Evolutionary conservation across 169 alveolate species (phyloP), one percentile per base, ranked within the genome.

Genomic region (Cryptosporidium canis): DNA sequence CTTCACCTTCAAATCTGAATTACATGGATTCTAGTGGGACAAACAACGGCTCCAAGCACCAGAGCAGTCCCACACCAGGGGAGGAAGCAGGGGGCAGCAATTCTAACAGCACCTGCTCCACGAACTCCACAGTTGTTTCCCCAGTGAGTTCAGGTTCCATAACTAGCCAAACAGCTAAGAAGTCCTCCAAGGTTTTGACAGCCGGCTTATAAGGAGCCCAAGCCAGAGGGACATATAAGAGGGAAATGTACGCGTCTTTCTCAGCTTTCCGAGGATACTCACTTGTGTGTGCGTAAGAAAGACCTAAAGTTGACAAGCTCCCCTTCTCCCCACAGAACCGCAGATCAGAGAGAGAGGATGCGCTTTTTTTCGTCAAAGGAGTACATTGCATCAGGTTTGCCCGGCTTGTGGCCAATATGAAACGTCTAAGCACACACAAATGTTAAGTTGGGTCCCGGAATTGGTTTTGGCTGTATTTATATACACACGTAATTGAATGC

Each of bases 121-220:
- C 63, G 14, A 51, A 16, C 12, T n/a, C 63, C 7, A 35, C 68
- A 21, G 27, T 39, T 16, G 68, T 61, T 1, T 61, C 63, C 27
- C 63, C 63, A 51, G 63, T 51, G 63, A 44, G 68, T 12, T 29
- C 68, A 3, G 68, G 44, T n/a, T 61, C 68, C n/a, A 61, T 0
- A 1, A 12, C 47, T 7, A 29, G 68, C 68, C 68, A 61, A n/a
- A 1, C 45, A 35, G 9, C 68, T 2, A 61, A 29, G 35, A 61
- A 61, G 45, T 61, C 68, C 14, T n/a, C 68, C 2, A 61, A 61
- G 68, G 24, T 61, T 35, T 18, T 61, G 68, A 0, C 45, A 8
- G 68, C 12, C 11, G n/a, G n/a, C 12, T 27, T 35, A 9, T 29
- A 61, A 33, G 24, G 35, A 24, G 67, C 55, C 55, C 55, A n/a